Conservation (phyloP, 2,329 filamentous ascomycete genomes). For the Claviceps capensis region DNA sequence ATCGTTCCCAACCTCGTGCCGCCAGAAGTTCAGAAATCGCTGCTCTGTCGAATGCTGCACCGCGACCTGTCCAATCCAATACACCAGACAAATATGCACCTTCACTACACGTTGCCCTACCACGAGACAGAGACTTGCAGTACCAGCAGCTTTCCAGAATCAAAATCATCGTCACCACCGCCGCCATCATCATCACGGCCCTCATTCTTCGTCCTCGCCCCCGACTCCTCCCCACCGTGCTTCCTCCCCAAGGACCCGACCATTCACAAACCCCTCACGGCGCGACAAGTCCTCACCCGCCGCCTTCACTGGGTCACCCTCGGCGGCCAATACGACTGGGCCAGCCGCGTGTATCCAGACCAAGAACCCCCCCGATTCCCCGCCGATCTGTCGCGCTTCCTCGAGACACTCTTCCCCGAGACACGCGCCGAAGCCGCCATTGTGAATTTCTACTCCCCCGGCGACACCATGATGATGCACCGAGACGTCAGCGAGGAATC, state of each 20-base stretch:
- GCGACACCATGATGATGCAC: slow-evolving; percentile 84
- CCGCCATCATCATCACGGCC: slow-evolving; percentile 40
- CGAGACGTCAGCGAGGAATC: slow-evolving; percentile 84
- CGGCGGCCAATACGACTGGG: slow-evolving; percentile 96
- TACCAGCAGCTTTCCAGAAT: neutral
- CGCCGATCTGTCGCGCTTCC: slow-evolving; percentile 51
- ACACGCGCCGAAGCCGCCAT: slow-evolving; percentile 82
- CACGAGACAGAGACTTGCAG: slow-evolving; percentile 17
- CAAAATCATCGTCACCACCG: neutral
- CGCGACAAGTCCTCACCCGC: slow-evolving; percentile 57
- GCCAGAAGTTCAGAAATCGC: slow-evolving; percentile 47
- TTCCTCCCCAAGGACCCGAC: slow-evolving; percentile 55
- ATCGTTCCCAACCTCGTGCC: slow-evolving; percentile 66
- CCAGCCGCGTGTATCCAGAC: slow-evolving; percentile 64
- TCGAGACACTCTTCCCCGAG: slow-evolving; percentile 58
- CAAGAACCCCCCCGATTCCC: slow-evolving; percentile 61
- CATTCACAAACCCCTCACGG: slow-evolving; percentile 61
- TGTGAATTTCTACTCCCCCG: slow-evolving; percentile 81
- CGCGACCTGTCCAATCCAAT: slow-evolving; percentile 56
- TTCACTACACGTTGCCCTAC: slow-evolving; percentile 53
- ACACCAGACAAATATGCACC: slow-evolving; percentile 83
- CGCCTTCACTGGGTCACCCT: slow-evolving; percentile 90
- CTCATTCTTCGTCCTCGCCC: slow-evolving; percentile 43
- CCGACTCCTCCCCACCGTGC: slow-evolving; percentile 36
- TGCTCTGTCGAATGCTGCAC: slow-evolving; percentile 66